Percentiles rank a stretch among this genome's conserved stretches.
phyloP scores from a whole-genome alignment of 179 eudicot genomes.

The Drosera spatulata region DNA sequence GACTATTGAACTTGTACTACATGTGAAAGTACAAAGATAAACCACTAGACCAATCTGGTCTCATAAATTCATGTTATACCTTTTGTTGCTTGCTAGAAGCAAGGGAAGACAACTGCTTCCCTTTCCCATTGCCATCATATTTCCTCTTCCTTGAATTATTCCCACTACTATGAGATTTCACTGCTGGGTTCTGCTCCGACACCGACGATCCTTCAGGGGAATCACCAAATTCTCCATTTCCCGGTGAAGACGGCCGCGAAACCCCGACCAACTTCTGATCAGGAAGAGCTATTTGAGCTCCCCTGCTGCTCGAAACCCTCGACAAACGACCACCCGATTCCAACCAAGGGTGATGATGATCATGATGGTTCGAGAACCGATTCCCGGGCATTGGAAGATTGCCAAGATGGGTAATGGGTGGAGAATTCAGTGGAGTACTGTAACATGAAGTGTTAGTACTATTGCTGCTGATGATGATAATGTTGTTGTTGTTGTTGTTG shows the following conservation, averaged over 20 bases:
- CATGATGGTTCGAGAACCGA: too few species aligned
- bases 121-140: conserved; percentile 37
- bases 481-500: conserved; percentile 24
- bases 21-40: background rate
- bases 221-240: too few species aligned
- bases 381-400: too few species aligned
- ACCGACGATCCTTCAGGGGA: too few species aligned
- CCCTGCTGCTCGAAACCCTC: too few species aligned
- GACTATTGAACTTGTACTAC: too few species aligned
- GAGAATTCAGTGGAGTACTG: conserved; percentile 69
- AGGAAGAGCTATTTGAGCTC: too few species aligned
- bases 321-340: too few species aligned
- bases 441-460: conserved; percentile 46
- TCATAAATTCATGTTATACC: conserved; percentile 13
- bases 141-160: conserved; percentile 50
- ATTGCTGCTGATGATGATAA: conserved; percentile 9
- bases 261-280: too few species aligned
- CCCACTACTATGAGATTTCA: conserved; percentile 12
- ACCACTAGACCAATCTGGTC: background rate
- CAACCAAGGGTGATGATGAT: too few species aligned
- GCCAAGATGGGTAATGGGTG: conserved; percentile 19
- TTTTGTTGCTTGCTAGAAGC: background rate
- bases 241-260: too few species aligned
- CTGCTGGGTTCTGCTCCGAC: conserved; percentile 8
- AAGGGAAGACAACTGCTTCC: conserved; percentile 30